phyloP scores from a whole-genome alignment of 805 yeast genomes.

The Kodamaea kakaduensis region DNA sequence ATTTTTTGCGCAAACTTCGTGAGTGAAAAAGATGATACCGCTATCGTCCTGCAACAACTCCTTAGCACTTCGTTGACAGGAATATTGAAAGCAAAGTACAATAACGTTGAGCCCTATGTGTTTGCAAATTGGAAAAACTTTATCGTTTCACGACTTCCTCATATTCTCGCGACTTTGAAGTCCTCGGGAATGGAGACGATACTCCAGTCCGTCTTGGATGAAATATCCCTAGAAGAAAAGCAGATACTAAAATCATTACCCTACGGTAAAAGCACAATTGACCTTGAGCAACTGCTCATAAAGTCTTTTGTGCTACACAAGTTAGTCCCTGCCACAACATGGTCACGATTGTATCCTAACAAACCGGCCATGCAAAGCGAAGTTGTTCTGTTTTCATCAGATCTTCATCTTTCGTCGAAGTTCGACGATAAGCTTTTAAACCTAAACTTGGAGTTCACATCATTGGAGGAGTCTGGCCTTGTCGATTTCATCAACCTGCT shows the following conservation, averaged over 20 bases:
- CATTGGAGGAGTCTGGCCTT: conserved; percentile 38
- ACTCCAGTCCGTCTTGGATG: neutral
- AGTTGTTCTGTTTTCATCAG: conserved; percentile 3
- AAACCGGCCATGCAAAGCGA: conserved; percentile 1
- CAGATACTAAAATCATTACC: conserved; percentile 1
- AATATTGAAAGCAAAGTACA: conserved; percentile 14
- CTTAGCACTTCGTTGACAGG: conserved; percentile 22
- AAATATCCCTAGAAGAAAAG: neutral
- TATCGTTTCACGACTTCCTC: conserved; percentile 27
- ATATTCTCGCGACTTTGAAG: conserved; percentile 19
- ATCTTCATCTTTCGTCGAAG: conserved; percentile 9
- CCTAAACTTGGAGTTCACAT: conserved; percentile 36
- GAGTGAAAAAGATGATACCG: conserved; percentile 7
- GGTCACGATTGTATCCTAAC: conserved; percentile 24
- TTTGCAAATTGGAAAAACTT: conserved; percentile 35
- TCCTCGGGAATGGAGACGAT: conserved; percentile 5
- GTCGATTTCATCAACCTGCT: conserved; percentile 24
- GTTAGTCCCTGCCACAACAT: conserved; percentile 23
- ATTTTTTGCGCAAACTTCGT: conserved; percentile 8
- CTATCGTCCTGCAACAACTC: conserved; percentile 14
- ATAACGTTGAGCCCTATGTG: conserved; percentile 22
- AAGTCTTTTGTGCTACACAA: conserved; percentile 30
- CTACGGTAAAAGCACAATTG: conserved; percentile 5
- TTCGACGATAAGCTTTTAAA: conserved; percentile 30
- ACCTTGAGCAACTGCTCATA: conserved; percentile 26